A percentile compares a stretch with the other conserved stretches of the same genome.
These are phyloP conservation scores for Glycine soja DNA, from an alignment of 306 rosid species.

Conservation along the genomic window DNA sequence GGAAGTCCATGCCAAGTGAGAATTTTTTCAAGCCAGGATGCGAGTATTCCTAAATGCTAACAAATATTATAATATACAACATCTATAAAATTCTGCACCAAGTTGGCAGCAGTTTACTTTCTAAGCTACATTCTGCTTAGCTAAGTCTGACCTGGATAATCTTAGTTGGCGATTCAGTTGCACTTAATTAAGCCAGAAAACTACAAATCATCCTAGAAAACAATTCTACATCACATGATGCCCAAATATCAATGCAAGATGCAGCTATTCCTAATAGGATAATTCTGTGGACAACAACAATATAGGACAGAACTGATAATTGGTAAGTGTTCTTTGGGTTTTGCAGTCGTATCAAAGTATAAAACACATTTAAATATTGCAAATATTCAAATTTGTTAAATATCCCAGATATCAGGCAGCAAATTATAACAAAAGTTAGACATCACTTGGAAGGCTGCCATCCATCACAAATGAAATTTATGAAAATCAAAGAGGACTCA, in stretches of 20 bases:
- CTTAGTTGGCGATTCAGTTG: conserved; percentile 25
- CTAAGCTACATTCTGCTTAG: conserved; percentile 17
- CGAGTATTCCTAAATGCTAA: no score
- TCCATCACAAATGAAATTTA: background rate
- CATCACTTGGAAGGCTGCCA: background rate
- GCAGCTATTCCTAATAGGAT: conserved; percentile 38
- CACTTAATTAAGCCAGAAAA: conserved; percentile 35
- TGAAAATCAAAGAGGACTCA: conserved; percentile 47
- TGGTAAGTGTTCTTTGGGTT: no score
- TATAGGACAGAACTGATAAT: no score
- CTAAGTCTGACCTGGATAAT: conserved; percentile 29
- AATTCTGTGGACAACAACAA: no score
- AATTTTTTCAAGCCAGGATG: no score
- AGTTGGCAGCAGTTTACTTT: conserved; percentile 14
- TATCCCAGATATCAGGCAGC: conserved; percentile 13
- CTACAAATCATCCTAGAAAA: conserved; percentile 32
- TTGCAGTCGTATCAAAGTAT: no score
- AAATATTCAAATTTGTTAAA: conserved; percentile 12
- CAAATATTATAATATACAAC: no score
- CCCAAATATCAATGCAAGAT: conserved; percentile 29
- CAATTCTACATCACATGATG: background rate
- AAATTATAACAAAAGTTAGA: background rate
- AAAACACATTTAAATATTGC: conserved; percentile 15
- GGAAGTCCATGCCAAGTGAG: no score
- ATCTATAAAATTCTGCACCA: conserved; percentile 30